These are phyloP conservation scores for Xylaria sp. DNA, from an alignment of 2,329 filamentous ascomycete species.

Conservation along the genomic window DNA sequence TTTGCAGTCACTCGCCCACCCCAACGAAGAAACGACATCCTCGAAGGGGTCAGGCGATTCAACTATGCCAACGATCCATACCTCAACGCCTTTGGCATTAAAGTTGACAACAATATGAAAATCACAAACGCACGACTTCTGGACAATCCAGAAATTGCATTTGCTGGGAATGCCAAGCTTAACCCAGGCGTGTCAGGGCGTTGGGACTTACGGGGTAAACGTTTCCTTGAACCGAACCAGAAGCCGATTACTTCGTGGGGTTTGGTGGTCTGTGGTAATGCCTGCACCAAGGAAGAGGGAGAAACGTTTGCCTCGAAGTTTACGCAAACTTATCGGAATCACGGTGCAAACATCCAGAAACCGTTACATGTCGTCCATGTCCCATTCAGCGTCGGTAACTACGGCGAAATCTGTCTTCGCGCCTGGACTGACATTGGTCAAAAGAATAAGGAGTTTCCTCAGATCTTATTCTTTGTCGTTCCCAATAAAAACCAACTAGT, in stretches of 20 bases:
- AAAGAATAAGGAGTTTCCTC: constrained; percentile 62
- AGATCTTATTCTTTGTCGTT: constrained; percentile 82
- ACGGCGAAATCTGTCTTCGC: constrained; percentile 58
- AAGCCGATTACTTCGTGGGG: constrained; percentile 74
- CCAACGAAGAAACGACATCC: constrained; percentile 71
- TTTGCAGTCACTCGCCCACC: constrained; percentile 82
- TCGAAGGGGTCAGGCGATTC: constrained; percentile 68
- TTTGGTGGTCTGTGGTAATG: constrained; percentile 68
- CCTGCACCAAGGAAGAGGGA: constrained; percentile 59
- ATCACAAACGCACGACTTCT: constrained; percentile 74
- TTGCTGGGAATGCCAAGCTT: constrained; percentile 56
- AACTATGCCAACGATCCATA: constrained; percentile 73
- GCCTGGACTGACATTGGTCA: constrained; percentile 63
- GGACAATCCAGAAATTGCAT: constrained; percentile 72
- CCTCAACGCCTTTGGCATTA: constrained; percentile 74
- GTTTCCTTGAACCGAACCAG: constrained; percentile 72
- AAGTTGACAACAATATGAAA: constrained; percentile 69
- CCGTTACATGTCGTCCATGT: constrained; percentile 46
- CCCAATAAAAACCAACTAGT: constrained; percentile 70
- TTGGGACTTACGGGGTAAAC: constrained; percentile 86
- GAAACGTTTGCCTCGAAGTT: constrained; percentile 61
- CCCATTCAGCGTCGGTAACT: constrained; percentile 48
- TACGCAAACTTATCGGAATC: constrained; percentile 51
- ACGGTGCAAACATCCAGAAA: constrained; percentile 53
- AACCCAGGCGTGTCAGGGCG: constrained; percentile 73